These are phyloP conservation scores for Suillus cothurnatus DNA, from an alignment of 768 basidiomycete genomes.

Conservation along the genomic window DNA sequence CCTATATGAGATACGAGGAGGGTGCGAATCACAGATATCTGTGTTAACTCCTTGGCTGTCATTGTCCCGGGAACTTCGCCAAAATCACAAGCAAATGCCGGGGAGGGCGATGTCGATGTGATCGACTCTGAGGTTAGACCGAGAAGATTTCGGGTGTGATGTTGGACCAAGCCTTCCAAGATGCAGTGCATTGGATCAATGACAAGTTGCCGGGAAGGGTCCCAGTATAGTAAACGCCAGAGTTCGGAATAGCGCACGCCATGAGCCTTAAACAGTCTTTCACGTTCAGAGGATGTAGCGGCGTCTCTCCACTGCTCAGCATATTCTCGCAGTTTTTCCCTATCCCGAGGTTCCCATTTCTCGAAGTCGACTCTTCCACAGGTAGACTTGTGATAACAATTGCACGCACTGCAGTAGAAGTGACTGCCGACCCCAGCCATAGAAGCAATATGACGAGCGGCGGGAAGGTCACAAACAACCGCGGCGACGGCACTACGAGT, in stretches of 20 bases:
- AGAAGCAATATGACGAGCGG: slow-evolving; percentile 25
- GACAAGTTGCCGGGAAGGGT: slow-evolving; percentile 28
- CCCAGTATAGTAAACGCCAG: slow-evolving; percentile 37
- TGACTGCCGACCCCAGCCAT: slow-evolving; percentile 23
- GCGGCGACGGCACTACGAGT: slow-evolving; percentile 19
- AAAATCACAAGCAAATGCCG: not conserved
- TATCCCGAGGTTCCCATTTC: slow-evolving; percentile 14
- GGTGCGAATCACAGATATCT: slow-evolving; percentile 10
- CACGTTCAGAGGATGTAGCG: not conserved
- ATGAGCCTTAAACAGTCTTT: slow-evolving; percentile 16
- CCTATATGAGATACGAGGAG: slow-evolving; percentile 2
- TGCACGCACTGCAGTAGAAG: slow-evolving; percentile 34
- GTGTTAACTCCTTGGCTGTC: slow-evolving; percentile 1
- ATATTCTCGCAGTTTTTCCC: slow-evolving; percentile 9
- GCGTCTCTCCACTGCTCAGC: slow-evolving; percentile 16
- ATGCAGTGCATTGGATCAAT: slow-evolving; percentile 44
- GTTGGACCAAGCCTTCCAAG: slow-evolving; percentile 11
- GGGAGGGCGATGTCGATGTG: not conserved
- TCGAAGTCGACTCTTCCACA: slow-evolving; percentile 7
- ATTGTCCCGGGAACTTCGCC: not conserved
- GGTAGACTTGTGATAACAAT: slow-evolving; percentile 15
- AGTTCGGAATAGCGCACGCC: slow-evolving; percentile 35
- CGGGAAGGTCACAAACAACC: slow-evolving; percentile 32
- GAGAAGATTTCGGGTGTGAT: not conserved
- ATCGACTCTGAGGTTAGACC: slow-evolving; percentile 6